Conservation (phyloP, 306 rosid genomes). For the Ochetophila trinervis region DNA sequence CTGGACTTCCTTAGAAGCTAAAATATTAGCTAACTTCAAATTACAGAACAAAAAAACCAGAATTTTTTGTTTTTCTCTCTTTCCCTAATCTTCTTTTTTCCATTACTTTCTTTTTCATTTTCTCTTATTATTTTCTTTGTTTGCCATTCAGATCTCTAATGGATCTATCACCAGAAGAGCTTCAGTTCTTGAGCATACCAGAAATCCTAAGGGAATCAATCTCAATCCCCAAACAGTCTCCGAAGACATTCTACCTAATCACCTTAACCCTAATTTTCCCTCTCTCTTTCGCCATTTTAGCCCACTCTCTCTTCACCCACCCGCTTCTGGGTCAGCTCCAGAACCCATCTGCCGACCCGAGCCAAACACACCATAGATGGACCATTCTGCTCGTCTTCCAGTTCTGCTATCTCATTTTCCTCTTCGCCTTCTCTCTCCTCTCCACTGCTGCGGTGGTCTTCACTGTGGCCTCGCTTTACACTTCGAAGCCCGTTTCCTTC, state of each 20-base stretch:
- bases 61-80: too few relatives aligned
- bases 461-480: constrained; percentile 92
- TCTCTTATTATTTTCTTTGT: too few relatives aligned
- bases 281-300: constrained; percentile 82
- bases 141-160: constrained; percentile 20
- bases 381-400: constrained; percentile 68
- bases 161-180: constrained; percentile 93
- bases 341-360: constrained; percentile 50
- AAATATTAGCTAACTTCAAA: too few relatives aligned
- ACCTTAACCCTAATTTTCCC: constrained; percentile 80
- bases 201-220: constrained; percentile 68
- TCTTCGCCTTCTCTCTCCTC: constrained; percentile 86
- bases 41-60: too few relatives aligned
- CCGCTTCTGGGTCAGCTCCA: constrained; percentile 66
- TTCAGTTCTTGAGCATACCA: constrained; percentile 54
- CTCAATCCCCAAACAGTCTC: constrained; percentile 74
- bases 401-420: constrained; percentile 82
- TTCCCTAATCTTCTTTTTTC: too few relatives aligned
- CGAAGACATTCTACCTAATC: constrained; percentile 78
- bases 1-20: too few relatives aligned
- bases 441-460: constrained; percentile 94
- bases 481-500: constrained; percentile 76
- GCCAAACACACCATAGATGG: constrained; percentile 65
- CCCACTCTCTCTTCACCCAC: constrained; percentile 92
- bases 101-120: too few relatives aligned